phyloP scores from a whole-genome alignment of 306 rosid species.

The Cicer bijugum region DNA sequence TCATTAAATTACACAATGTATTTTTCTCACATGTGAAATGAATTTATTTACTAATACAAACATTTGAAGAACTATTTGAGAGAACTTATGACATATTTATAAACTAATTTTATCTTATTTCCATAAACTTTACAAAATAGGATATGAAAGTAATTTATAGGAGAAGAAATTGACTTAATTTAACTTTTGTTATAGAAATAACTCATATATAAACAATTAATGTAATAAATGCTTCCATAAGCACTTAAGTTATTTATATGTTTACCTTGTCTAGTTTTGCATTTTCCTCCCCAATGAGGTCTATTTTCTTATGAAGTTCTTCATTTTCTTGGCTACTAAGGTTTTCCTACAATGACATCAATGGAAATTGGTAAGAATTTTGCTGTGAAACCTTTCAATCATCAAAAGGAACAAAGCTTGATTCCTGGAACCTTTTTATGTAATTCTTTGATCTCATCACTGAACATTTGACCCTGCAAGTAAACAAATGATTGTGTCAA shows the following conservation, averaged over 20 bases:
- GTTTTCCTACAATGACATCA: conserved; percentile 55
- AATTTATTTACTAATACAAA: no score
- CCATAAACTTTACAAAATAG: no score
- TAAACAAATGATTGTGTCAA: conserved; percentile 31
- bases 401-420: conserved; percentile 12
- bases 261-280: conserved; percentile 59
- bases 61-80: no score
- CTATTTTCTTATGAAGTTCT: conserved; percentile 55
- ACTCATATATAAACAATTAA: no score
- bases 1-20: background rate
- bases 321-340: conserved; percentile 50
- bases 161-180: no score
- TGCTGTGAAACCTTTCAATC: conserved; percentile 6
- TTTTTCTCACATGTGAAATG: background rate
- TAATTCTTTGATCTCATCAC: conserved; percentile 58
- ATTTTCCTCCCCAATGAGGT: conserved; percentile 53
- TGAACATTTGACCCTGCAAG: conserved; percentile 60
- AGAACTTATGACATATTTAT: no score
- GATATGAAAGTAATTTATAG: no score
- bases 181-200: no score
- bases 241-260: background rate
- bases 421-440: conserved; percentile 51
- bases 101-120: no score
- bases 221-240: no score
- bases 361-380: conserved; percentile 27